These are phyloP conservation scores for Brettanomyces bruxellensis DNA, from an alignment of 805 yeast genomes.

Conservation along the genomic window DNA sequence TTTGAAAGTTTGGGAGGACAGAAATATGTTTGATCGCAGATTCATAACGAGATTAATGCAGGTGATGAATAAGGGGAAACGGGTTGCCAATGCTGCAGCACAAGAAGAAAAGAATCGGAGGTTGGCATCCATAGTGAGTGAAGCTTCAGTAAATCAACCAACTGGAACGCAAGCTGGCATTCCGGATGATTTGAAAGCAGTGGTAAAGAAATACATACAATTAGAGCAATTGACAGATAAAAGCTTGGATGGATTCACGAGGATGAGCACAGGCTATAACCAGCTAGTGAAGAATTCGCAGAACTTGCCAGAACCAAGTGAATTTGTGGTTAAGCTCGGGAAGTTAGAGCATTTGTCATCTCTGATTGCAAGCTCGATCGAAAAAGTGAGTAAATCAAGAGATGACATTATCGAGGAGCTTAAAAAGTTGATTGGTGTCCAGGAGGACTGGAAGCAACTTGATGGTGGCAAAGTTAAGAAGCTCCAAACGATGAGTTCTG, in stretches of 20 bases:
- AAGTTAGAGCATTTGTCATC: not conserved
- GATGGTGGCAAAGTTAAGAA: constrained; percentile 15
- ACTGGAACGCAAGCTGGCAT: not conserved
- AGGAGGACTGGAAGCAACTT: constrained; percentile 23
- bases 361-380: not conserved
- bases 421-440: constrained; percentile 18
- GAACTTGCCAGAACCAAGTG: constrained; percentile 3
- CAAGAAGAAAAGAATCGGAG: not conserved
- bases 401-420: constrained; percentile 16
- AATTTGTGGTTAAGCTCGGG: not conserved
- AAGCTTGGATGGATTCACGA: constrained; percentile 3
- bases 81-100: not conserved
- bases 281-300: not conserved
- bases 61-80: not conserved
- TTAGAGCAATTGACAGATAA: not conserved
- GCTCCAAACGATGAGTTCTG: constrained; percentile 9
- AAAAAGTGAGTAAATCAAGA: constrained; percentile 6
- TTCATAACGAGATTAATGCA: constrained; percentile 11
- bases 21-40: constrained; percentile 33
- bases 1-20: constrained; percentile 48
- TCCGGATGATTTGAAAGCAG: constrained; percentile 4
- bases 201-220: constrained; percentile 2
- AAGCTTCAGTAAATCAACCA: not conserved
- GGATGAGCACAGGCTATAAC: constrained; percentile 1
- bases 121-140: not conserved